phyloP scores from a whole-genome alignment of 306 rosid genomes.

The Carpinus fangiana region DNA sequence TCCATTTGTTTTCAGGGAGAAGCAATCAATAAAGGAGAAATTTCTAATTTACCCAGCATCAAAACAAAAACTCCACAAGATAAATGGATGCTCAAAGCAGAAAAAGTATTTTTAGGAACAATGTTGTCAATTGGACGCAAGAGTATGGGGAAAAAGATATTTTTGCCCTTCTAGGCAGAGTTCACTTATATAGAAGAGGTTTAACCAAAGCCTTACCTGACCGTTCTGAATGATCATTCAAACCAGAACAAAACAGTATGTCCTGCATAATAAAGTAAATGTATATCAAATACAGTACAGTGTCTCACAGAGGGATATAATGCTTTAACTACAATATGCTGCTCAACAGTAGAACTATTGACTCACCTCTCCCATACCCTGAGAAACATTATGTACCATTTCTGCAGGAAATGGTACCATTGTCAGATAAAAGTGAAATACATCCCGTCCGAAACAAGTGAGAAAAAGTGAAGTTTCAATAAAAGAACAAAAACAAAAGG shows the following conservation, averaged over 20 bases:
- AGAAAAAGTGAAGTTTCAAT: not conserved
- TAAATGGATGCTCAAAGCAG: not conserved
- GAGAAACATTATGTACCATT: constrained; percentile 50
- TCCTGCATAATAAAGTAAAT: constrained; percentile 53
- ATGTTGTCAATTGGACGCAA: not conserved
- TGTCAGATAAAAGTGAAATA: not conserved
- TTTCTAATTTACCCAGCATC: not conserved
- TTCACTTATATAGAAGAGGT: constrained; percentile 14
- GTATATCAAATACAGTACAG: constrained; percentile 25
- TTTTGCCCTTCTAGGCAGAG: constrained; percentile 9
- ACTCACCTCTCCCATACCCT: constrained; percentile 62
- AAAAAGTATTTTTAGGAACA: not conserved
- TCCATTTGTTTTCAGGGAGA: not conserved
- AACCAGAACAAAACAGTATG: constrained; percentile 58
- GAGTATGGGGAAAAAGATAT: not conserved
- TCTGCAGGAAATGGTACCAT: constrained; percentile 43
- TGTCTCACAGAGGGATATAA: constrained; percentile 2
- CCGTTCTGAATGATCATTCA: constrained; percentile 54
- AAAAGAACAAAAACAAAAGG: not conserved
- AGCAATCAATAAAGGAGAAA: not conserved
- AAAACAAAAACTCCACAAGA: not conserved
- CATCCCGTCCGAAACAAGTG: not conserved
- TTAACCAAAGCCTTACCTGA: constrained; percentile 49
- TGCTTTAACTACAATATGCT: constrained; percentile 10
- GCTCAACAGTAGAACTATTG: constrained; percentile 17